Evolutionary conservation across 2,329 filamentous ascomycete species (phyloP).

Genomic region (Nothophoma quercina): DNA sequence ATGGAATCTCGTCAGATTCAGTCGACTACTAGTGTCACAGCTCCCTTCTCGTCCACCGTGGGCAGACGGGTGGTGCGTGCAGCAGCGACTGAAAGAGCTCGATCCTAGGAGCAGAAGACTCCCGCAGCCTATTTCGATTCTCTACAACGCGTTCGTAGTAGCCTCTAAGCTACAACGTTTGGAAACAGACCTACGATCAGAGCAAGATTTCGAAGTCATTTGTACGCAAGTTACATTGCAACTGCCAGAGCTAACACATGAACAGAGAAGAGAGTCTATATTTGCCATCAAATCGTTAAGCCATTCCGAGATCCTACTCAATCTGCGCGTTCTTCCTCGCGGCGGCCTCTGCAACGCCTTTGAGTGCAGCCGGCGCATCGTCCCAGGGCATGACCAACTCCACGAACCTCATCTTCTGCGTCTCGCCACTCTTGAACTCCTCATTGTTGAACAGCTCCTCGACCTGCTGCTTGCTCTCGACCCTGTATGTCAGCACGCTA

Average conservation of each 20-base stretch:
- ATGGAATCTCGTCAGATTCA: too few species aligned
- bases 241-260: neutral
- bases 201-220: too few species aligned
- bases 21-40: too few species aligned
- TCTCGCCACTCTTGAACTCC: constrained; percentile 61
- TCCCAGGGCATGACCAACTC: constrained; percentile 82
- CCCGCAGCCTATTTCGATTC: too few species aligned
- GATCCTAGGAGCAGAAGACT: too few species aligned
- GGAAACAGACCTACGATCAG: too few species aligned
- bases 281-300: neutral
- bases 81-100: too few species aligned
- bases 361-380: constrained; percentile 76
- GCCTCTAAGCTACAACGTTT: too few species aligned
- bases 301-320: constrained; percentile 10
- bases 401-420: constrained; percentile 70
- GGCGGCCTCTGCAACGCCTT: constrained; percentile 73
- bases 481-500: constrained; percentile 67
- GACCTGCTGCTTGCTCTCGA: constrained; percentile 74
- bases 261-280: neutral
- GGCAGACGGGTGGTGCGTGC: too few species aligned
- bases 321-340: constrained; percentile 67
- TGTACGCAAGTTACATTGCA: too few species aligned
- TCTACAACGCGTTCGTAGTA: too few species aligned
- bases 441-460: constrained; percentile 69
- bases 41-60: too few species aligned